Evolutionary conservation across 805 yeast genomes (phyloP).

Genomic region (Teunomyces funiuensis): DNA sequence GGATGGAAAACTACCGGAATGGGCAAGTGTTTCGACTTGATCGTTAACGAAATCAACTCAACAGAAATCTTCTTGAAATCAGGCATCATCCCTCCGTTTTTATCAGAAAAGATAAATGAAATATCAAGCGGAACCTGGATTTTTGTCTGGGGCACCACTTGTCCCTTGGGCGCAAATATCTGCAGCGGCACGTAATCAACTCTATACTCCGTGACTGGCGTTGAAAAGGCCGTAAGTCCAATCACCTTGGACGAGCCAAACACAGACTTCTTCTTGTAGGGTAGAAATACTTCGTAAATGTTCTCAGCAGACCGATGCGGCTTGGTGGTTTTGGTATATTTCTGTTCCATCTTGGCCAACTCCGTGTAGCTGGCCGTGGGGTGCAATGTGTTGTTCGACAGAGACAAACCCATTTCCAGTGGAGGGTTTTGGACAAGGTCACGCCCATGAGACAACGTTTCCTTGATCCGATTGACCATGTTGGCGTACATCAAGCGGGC

Average conservation of each 20-base stretch:
- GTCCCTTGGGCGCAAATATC: conserved; percentile 11
- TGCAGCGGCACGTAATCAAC: conserved; percentile 25
- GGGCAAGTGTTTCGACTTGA: conserved; percentile 31
- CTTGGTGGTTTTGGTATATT: conserved; percentile 21
- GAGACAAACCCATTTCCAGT: neutral
- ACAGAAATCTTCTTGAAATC: conserved; percentile 28
- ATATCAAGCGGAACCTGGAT: conserved; percentile 33
- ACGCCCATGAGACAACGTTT: conserved; percentile 25
- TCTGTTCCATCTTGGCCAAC: conserved; percentile 29
- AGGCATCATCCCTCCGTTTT: conserved; percentile 16
- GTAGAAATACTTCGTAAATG: conserved; percentile 30
- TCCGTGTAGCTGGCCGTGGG: conserved; percentile 25
- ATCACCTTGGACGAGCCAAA: conserved; percentile 30
- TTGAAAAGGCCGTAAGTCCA: conserved; percentile 34
- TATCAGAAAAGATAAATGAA: conserved; percentile 23
- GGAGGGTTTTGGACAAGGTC: conserved; percentile 13
- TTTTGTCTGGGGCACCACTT: conserved; percentile 14
- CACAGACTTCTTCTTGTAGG: conserved; percentile 28
- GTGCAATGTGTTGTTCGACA: conserved; percentile 4
- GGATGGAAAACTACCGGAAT: conserved; percentile 37
- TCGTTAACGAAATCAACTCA: conserved; percentile 31
- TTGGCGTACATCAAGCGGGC: conserved; percentile 32
- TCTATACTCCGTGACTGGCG: conserved; percentile 30
- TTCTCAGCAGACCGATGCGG: conserved; percentile 10
- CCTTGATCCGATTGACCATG: conserved; percentile 28